Evolutionary conservation across 139 green algal species (phyloP), one percentile per base, ranked within the genome.

Genomic region (Desmodesmus armatus): DNA sequence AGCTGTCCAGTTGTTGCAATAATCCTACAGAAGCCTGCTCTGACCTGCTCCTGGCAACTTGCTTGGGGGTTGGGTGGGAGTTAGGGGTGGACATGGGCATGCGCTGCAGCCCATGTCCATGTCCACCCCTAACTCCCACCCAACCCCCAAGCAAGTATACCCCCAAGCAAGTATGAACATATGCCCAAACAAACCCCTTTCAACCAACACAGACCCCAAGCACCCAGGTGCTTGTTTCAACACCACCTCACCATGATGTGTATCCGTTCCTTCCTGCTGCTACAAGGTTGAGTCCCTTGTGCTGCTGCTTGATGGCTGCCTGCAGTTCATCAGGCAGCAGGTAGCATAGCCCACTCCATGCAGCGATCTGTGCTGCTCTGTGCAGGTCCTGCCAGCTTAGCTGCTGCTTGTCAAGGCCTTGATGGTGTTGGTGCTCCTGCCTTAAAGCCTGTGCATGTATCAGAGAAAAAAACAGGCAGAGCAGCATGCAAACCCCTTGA

Each of bases 321-420:
- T 76, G 44, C 49, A 93, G 19, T 3, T 74, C 40, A 6, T 88
- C 79, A 31, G 69, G 53, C 23, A 72, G 73, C 2, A 71, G 41
- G 69, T 93, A 93, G 63, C 88, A 92, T 3, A 92, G 63, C 0
- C 90, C 90, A 37, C 80, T 88, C 84, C 84, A 88, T 7, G 40
- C 69, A 27, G 90, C 88, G 29, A 93, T 75, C 79, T 90, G 86
- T 27, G 88, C 75, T 44, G 69, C 88, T 11, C 72, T 43, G 29
- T 86, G 82, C 31, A 93, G 85, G 23, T 88, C 33, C 44, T 80
- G 73, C 73, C 73, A 80, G 3, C 35, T 80, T 31, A 80, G 73
- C n/a, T n/a, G 35, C 15, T 66, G 31, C 19, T 72, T 72, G 6
- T 43, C 31, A 65, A 29, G 27, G 31, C 13, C 73, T 29, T 78